Evolutionary conservation across 805 yeast genomes (phyloP), one percentile per base, ranked within the genome.

Genomic region (Metschnikowia rubicola): DNA sequence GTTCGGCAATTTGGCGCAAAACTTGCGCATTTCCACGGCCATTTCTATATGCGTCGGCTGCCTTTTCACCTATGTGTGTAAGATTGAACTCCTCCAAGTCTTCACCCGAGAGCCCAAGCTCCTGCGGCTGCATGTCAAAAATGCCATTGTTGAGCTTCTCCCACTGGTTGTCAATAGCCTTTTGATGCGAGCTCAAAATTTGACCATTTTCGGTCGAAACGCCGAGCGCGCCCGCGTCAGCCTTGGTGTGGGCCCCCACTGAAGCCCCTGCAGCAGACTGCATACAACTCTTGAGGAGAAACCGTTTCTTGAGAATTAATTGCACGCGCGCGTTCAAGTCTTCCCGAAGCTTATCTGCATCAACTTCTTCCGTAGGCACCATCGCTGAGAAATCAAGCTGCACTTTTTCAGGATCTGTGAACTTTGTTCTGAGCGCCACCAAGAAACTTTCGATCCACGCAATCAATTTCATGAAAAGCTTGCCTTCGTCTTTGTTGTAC

Each of bases 401-500:
- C 39, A 73, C 67, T 13, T 61, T 64, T 0, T 65, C 66, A 7
- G 67, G 60, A 4, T 70, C 69, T 10, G 57, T 67, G 58, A 76
- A 83, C 47, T 91, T 88, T 43, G 73, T 70, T 47, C 87, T 77
- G 42, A 91, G 67, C 51, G 88, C 80, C 10, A 71, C 68, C 28
- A 90, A 68, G 43, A 89, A 80, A 15, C 73, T 69, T 48, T 86
- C 81, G 38, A 88, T 72, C 97, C 97, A 92, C 6, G 65, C 64
- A 38, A 88, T 75, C 43, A 94, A 67, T 4, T 82, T 81, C 42
- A 83, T 80, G 66, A 92, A 92, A 5, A 92, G 67, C 4, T 82
- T 79, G 30, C 79, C 78, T 33, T 80, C 72, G 60, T 92, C 98
- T 53, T 86, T 81, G n/a, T 75, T 51, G 63, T 91, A 90, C n/a